These are phyloP conservation scores for Quambalaria eucalypti DNA, from an alignment of 1,284 basidiomycete species.

Conservation along the genomic window DNA sequence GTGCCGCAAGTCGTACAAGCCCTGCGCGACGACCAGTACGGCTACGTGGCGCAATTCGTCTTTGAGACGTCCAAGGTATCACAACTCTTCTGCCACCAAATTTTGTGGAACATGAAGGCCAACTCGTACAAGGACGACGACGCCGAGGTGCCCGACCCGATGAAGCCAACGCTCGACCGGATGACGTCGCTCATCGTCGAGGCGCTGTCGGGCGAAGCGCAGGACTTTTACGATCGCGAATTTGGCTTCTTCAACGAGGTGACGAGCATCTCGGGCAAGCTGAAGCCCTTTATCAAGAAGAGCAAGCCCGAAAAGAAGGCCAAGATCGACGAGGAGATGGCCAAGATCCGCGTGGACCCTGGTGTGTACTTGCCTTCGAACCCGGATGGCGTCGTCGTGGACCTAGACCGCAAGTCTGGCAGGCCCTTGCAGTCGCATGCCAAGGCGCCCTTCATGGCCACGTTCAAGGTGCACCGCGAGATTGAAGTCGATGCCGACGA, in stretches of 20 bases:
- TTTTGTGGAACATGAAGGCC: constrained; percentile 99
- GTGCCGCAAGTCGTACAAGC: constrained; percentile 98
- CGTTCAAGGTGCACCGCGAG: constrained; percentile 71
- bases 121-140: constrained; percentile 87
- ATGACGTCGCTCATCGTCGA: constrained; percentile 75
- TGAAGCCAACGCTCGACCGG: constrained; percentile 86
- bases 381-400: constrained; percentile 89
- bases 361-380: constrained; percentile 97
- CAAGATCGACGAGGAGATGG: constrained; percentile 99
- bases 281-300: constrained; percentile 94
- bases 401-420: constrained; percentile 92
- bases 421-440: constrained; percentile 93
- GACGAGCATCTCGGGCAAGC: constrained; percentile 91
- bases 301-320: constrained; percentile 97
- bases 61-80: constrained; percentile 96
- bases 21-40: constrained; percentile 64
- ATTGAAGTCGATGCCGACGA: constrained; percentile 49
- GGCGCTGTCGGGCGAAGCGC: constrained; percentile 81
- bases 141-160: constrained; percentile 66
- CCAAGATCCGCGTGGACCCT: constrained; percentile 79
- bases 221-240: constrained; percentile 84
- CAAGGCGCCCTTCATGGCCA: constrained; percentile 99
- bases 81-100: constrained; percentile 97
- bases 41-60: constrained; percentile 90
- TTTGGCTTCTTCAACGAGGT: constrained; percentile 95